These are phyloP conservation scores for Colletotrichum musicola DNA, from an alignment of 2,329 filamentous ascomycete genomes.

Conservation along the genomic window DNA sequence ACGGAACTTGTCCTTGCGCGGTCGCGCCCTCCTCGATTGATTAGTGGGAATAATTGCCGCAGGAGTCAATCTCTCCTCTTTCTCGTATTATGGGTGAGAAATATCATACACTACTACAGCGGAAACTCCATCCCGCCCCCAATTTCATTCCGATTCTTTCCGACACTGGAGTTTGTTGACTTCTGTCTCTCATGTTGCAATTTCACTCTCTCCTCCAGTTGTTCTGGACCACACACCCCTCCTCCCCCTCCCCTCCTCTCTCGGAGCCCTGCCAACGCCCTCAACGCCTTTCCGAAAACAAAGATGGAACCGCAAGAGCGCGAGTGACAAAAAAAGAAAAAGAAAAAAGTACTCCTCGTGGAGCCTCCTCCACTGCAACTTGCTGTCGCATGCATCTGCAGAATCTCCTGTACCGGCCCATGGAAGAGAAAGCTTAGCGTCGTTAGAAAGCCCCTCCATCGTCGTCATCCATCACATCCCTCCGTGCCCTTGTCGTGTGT, in stretches of 20 bases:
- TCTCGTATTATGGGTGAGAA: constrained; percentile 25
- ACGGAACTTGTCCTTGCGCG: constrained; percentile 32
- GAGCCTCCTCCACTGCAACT: constrained; percentile 12
- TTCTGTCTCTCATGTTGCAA: constrained; percentile 3
- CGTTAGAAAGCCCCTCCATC: constrained; percentile 1
- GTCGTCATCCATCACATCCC: constrained; percentile 3
- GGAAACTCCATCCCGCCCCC: constrained; percentile 15
- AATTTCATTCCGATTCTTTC: constrained; percentile 26
- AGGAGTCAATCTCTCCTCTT: constrained; percentile 8
- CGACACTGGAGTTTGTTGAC: constrained; percentile 20
- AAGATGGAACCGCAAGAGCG: not conserved
- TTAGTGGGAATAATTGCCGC: constrained; percentile 30
- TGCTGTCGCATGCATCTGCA: constrained; percentile 17
- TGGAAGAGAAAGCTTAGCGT: constrained; percentile 27
- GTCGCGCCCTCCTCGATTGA: not conserved
- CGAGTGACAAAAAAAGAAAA: not conserved
- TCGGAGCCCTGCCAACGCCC: not conserved
- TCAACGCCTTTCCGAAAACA: constrained; percentile 30
- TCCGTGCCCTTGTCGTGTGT: not conserved
- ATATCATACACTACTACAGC: constrained; percentile 13
- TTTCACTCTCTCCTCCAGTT: constrained; percentile 1
- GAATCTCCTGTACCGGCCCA: constrained; percentile 26
- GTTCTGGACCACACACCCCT: not conserved
- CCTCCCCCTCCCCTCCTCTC: not conserved
- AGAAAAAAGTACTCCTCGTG: not conserved